A percentile compares a stretch with the other conserved stretches of the same genome.
phyloP scores from a whole-genome alignment of 768 basidiomycete species.

The Clavulina sp. region DNA sequence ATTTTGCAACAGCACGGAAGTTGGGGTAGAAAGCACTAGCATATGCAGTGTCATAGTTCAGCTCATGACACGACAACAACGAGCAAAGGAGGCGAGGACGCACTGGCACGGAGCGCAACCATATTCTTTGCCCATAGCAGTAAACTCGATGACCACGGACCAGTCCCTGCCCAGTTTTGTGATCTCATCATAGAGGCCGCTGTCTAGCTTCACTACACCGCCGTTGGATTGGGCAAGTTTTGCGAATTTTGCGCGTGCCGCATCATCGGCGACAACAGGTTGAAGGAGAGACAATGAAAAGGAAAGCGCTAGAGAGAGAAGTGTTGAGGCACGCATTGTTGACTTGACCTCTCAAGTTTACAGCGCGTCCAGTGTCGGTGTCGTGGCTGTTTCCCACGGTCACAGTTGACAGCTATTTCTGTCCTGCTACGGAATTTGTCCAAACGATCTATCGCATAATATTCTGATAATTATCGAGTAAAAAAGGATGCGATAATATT shows the following conservation, averaged over 20 bases:
- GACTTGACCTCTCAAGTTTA: no score
- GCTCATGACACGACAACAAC: neutral
- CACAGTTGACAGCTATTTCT: no score
- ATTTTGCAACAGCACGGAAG: conserved; percentile 62
- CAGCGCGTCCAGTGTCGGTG: no score
- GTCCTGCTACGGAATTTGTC: no score
- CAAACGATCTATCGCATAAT: no score
- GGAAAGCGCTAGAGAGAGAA: no score
- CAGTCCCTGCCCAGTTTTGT: conserved; percentile 63
- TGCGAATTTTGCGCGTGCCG: conserved; percentile 37
- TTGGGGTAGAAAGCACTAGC: conserved; percentile 70
- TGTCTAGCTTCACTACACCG: conserved; percentile 70
- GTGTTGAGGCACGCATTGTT: no score
- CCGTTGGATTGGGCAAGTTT: conserved; percentile 51
- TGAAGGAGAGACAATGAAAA: no score
- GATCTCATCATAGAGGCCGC: conserved; percentile 58
- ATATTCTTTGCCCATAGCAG: conserved; percentile 63
- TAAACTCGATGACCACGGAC: conserved; percentile 76
- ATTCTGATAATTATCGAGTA: no score
- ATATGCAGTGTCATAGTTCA: neutral
- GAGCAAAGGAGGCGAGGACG: conserved; percentile 18
- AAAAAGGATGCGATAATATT: neutral
- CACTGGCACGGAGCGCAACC: conserved; percentile 89
- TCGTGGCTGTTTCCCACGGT: no score
- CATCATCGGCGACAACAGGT: no score